A percentile compares a stretch with the other conserved stretches of the same genome.
Evolutionary conservation across 2,329 filamentous ascomycete species (phyloP).

Genomic region (Exophiala xenobiotica): DNA sequence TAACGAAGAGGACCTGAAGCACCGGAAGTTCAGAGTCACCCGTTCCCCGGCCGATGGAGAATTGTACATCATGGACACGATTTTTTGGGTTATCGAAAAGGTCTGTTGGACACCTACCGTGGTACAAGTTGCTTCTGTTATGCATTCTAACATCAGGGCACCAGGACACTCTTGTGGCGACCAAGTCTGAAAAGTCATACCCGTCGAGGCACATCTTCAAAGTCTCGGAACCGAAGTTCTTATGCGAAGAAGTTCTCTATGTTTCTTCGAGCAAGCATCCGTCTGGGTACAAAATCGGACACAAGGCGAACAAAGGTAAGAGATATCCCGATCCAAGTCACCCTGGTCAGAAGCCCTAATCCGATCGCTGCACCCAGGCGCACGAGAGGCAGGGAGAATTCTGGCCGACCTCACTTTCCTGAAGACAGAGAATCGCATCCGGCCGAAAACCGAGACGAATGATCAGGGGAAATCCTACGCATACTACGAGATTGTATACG

Average conservation of each 20-base stretch:
- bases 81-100: slow-evolving; percentile 31
- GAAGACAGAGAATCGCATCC: slow-evolving; percentile 24
- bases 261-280: slow-evolving; percentile 23
- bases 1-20: slow-evolving; percentile 13
- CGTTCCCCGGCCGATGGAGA: slow-evolving; percentile 24
- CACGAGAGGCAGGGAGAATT: slow-evolving; percentile 25
- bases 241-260: slow-evolving; percentile 20
- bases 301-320: slow-evolving; percentile 25
- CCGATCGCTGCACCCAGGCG: neutral
- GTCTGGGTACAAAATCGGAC: slow-evolving; percentile 26
- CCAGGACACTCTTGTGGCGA: neutral
- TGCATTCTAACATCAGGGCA: neutral
- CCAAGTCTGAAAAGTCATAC: neutral
- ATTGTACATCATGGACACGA: slow-evolving; percentile 29
- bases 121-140: neutral
- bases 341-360: neutral
- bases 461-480: slow-evolving; percentile 16
- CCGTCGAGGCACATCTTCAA: slow-evolving; percentile 22
- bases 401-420: slow-evolving; percentile 34
- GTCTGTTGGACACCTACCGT: slow-evolving; percentile 12
- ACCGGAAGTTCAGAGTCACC: slow-evolving; percentile 14
- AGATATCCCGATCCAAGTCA: too few species aligned
- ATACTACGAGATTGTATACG: slow-evolving; percentile 26
- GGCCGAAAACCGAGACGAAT: slow-evolving; percentile 12
- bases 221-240: neutral